Percentiles rank a stretch among this genome's conserved stretches.
Evolutionary conservation across 345 rosid species (phyloP).

Genomic region (Leavenworthia alabamica): DNA sequence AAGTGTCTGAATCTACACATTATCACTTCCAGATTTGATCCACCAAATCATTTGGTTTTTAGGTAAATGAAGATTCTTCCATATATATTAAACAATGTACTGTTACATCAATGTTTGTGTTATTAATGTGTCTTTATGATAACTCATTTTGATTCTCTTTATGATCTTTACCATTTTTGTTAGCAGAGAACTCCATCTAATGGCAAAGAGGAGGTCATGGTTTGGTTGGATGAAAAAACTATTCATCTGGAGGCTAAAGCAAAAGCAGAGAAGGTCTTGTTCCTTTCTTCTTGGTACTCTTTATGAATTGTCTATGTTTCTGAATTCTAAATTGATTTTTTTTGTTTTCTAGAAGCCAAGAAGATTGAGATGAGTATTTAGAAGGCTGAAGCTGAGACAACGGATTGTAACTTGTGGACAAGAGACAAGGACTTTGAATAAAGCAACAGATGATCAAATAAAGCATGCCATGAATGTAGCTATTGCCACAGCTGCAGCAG

Average conservation of each 20-base stretch:
- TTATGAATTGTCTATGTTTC: neutral
- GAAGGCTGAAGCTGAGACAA: conserved; percentile 45
- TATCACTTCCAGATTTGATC: conserved; percentile 2
- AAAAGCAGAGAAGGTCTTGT: conserved; percentile 50
- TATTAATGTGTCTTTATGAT: too few relatives aligned
- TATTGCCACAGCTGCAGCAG: conserved; percentile 78
- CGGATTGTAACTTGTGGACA: conserved; percentile 37
- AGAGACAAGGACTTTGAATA: conserved; percentile 36
- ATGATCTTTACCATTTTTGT: conserved; percentile 7
- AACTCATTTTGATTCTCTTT: too few relatives aligned
- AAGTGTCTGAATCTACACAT: neutral
- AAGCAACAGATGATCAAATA: conserved; percentile 66
- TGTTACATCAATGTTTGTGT: conserved; percentile 12
- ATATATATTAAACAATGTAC: neutral
- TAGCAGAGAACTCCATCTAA: conserved; percentile 20
- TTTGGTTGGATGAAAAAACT: conserved; percentile 58
- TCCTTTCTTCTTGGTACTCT: neutral
- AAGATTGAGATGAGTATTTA: conserved; percentile 48
- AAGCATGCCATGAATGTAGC: conserved; percentile 78
- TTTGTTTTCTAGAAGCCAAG: conserved; percentile 45
- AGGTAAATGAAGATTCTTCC: conserved; percentile 15
- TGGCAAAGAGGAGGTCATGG: conserved; percentile 62
- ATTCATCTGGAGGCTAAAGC: conserved; percentile 45
- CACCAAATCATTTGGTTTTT: neutral
- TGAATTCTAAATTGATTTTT: neutral